phyloP scores from a whole-genome alignment of 2,329 filamentous ascomycete species.

The Colletotrichum limetticola region DNA sequence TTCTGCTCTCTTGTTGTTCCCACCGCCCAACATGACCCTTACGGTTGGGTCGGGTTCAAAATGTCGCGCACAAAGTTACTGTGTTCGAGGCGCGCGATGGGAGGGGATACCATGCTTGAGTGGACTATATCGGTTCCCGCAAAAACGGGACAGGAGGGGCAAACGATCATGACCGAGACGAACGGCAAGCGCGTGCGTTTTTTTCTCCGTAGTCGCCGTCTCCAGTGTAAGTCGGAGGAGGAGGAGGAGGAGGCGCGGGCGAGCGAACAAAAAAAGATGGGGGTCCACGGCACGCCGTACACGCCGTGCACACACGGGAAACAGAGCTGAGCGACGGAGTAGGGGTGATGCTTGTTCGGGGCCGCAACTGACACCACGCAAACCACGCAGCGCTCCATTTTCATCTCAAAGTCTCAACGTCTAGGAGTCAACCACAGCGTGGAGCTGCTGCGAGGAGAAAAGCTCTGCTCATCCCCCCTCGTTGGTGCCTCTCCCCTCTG shows the following conservation, averaged over 20 bases:
- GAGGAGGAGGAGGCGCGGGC: background rate
- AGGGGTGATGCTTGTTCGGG: conserved; percentile 32
- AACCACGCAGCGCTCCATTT: background rate
- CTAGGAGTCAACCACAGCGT: background rate
- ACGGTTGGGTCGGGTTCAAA: background rate
- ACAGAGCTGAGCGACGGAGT: conserved; percentile 10
- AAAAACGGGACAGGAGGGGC: background rate
- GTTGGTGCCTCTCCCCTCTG: background rate
- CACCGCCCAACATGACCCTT: background rate
- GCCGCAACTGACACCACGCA: conserved; percentile 3
- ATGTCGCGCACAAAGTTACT: background rate
- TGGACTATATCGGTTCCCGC: background rate
- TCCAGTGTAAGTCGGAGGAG: background rate
- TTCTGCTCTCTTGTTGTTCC: background rate
- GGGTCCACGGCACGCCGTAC: background rate
- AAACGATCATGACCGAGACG: background rate
- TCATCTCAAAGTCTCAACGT: background rate
- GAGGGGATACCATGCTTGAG: background rate
- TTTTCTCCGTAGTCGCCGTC: background rate
- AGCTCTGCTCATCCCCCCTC: background rate
- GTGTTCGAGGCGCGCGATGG: background rate
- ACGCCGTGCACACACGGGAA: background rate
- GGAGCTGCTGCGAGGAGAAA: background rate
- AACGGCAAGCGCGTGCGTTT: background rate
- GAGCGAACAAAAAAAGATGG: background rate